phyloP scores from a whole-genome alignment of 2,329 filamentous ascomycete species.

The Ceratocystis lukuohia region DNA sequence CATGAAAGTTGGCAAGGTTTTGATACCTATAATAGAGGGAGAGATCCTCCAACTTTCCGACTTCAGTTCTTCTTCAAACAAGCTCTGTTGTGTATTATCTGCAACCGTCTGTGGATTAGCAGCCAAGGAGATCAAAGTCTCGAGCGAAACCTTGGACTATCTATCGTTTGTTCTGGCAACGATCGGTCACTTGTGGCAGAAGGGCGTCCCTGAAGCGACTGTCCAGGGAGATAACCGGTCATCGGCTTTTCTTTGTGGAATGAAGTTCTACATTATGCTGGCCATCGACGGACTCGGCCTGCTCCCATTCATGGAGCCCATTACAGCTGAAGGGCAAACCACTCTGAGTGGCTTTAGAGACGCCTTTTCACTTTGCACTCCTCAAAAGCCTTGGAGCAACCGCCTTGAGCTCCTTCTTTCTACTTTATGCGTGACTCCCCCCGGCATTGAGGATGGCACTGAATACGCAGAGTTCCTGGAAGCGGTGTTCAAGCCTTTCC shows the following conservation, averaged over 20 bases:
- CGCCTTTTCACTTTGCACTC: background rate
- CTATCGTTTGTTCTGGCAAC: constrained; percentile 29
- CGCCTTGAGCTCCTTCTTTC: background rate
- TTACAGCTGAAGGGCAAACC: constrained; percentile 35
- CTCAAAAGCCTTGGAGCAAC: background rate
- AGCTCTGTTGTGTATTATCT: constrained; percentile 11
- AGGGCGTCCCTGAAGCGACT: constrained; percentile 36
- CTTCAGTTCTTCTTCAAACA: constrained; percentile 36
- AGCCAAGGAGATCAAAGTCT: constrained; percentile 75
- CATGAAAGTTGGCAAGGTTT: constrained; percentile 47
- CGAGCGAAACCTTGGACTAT: constrained; percentile 67
- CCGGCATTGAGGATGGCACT: constrained; percentile 36
- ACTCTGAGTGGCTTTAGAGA: constrained; percentile 45
- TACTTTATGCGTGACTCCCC: constrained; percentile 41
- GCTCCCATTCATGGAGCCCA: constrained; percentile 50
- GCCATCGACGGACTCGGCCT: constrained; percentile 41
- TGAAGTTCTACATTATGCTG: constrained; percentile 37
- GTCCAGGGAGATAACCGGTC: constrained; percentile 19
- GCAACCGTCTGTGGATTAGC: constrained; percentile 12
- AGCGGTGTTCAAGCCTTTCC: constrained; percentile 45
- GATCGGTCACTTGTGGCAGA: constrained; percentile 22
- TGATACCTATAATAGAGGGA: constrained; percentile 45
- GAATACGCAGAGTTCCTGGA: constrained; percentile 35
- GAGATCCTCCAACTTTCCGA: constrained; percentile 50
- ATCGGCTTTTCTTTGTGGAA: constrained; percentile 39